Base-by-base conservation (phyloP, 257 asterid species). In the Salvia hispanica region DNA sequence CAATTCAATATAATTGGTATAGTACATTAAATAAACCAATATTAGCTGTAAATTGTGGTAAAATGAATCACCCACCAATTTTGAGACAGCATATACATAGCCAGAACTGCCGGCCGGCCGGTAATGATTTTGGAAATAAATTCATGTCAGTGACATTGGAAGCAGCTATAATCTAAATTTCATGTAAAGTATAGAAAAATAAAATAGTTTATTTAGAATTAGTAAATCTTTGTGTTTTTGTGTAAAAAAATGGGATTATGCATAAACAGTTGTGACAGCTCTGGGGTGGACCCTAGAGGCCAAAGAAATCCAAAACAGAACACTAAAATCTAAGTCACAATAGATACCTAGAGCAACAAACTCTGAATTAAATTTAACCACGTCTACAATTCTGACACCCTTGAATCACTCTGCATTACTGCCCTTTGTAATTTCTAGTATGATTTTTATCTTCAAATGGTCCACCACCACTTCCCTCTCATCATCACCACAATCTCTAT, bases 381-480 rank as follows among this genome's bases (percentile, higher is more conserved):
- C 13, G 25, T 7, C 14, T 48, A n/a, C 33, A 53, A 15, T 7
- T 10, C 11, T 44, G 34, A 36, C 70, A 74, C 62, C 6, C 6
- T 8, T 46, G 34, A 16, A 14, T 15, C 45, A 28, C 61, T 15
- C 47, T 55, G 65, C 71, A 33, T 33, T 54, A 34, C 36, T 45
- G 46, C 59, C 25, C 14, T 40, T 40, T 40, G 11, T 63, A 18
- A 14, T 10, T 31, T 56, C 40, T 13, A 25, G 31, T 25, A 28
- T 56, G 6, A 28, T 31, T 57, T 70, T 50, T 36, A 15, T 57
- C 61, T 59, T 63, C 70, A 62, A 57, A 72, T 77, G 81, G 81
- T 66, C 77, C 81, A 60, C 74, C 34, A 42, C 14, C 11, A 39
- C 58, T 57, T 58, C 76, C 60, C 37, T 69, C 62, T 72, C 75